Percentiles rank a stretch among this genome's conserved stretches.
Conservation (phyloP, 495 filamentous ascomycete species). For the Neurospora discreta region DNA sequence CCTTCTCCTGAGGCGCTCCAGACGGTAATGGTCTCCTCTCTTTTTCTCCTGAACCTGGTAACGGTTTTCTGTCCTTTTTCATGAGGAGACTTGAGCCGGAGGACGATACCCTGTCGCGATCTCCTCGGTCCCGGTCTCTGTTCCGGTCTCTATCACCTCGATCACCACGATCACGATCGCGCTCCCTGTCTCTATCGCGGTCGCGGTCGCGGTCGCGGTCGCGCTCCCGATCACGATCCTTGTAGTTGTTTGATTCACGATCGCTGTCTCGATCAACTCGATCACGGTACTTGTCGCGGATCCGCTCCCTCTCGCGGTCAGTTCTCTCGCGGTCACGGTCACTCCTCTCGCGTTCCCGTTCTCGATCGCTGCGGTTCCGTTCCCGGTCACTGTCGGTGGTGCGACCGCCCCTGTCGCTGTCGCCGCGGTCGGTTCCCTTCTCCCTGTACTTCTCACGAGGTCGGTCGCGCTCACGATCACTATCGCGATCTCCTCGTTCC, state of each 20-base stretch:
- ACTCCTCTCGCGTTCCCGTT: not conserved
- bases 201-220: not conserved
- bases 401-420: not conserved
- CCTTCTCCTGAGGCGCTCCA: not conserved
- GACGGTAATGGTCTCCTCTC: constrained; percentile 1
- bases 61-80: not conserved
- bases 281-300: not conserved
- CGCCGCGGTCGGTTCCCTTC: not conserved
- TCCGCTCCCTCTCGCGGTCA: not conserved
- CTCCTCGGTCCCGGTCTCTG: not conserved
- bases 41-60: not conserved
- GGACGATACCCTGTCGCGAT: not conserved
- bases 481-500: not conserved
- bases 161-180: not conserved
- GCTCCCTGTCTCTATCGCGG: not conserved
- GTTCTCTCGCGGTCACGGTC: not conserved
- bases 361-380: not conserved
- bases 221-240: not conserved
- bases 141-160: not conserved
- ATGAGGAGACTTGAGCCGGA: not conserved
- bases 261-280: not conserved
- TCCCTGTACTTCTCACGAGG: not conserved
- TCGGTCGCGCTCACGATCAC: not conserved
- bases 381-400: not conserved
- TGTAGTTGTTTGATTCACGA: not conserved